These are phyloP conservation scores for Plasmodium knowlesi DNA, from an alignment of 169 alveolate species.

Conservation along the genomic window DNA sequence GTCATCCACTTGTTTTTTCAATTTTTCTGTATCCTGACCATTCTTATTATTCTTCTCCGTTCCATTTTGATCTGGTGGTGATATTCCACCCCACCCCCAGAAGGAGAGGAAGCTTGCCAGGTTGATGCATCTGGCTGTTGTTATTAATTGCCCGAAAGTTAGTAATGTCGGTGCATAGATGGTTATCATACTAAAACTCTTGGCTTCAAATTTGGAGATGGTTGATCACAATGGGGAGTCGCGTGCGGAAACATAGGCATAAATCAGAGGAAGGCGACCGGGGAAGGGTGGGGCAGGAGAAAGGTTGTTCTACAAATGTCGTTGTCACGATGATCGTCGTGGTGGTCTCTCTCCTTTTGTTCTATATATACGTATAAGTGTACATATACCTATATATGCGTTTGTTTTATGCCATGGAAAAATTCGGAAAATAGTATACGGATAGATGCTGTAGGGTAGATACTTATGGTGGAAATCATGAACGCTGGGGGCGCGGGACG, in stretches of 20 bases:
- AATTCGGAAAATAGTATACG: not conserved
- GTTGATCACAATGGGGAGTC: not conserved
- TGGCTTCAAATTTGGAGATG: not conserved
- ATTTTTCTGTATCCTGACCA: not conserved
- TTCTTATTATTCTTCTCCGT: not conserved
- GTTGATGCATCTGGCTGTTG: conserved; percentile 1
- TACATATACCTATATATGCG: not conserved
- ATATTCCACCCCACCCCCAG: not conserved
- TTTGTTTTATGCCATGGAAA: not conserved
- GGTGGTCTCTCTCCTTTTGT: not conserved
- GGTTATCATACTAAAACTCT: conserved; percentile 11
- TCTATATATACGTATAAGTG: not conserved
- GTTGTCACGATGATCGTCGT: not conserved
- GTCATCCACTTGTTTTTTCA: not conserved
- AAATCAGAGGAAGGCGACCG: not conserved
- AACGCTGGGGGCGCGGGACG: not conserved
- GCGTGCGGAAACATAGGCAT: not conserved
- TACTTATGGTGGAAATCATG: not conserved
- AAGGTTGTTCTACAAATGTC: not conserved
- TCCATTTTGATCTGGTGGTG: not conserved
- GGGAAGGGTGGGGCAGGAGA: not conserved
- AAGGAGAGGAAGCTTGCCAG: not conserved
- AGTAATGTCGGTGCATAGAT: conserved; percentile 3
- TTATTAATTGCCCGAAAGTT: conserved; percentile 3
- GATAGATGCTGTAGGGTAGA: not conserved